phyloP scores from a whole-genome alignment of 352 stramenopile species.

The Phytophthora fragariaefolia region DNA sequence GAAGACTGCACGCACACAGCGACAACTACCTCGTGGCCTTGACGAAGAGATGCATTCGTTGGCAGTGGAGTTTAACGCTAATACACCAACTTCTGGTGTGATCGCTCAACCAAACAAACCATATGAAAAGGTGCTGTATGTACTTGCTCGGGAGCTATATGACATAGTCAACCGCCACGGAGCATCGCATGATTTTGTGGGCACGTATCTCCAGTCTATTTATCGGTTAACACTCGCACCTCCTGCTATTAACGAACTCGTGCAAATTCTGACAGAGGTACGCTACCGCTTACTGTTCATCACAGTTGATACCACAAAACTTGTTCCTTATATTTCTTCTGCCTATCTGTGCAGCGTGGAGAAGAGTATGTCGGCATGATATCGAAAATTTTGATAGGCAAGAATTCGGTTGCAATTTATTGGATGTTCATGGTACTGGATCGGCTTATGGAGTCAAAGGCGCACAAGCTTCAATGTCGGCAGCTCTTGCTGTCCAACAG shows the following conservation, averaged over 20 bases:
- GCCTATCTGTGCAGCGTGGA: slow-evolving; percentile 47
- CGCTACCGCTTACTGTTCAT: background rate
- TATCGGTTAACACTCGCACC: slow-evolving; percentile 72
- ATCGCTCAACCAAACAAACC: slow-evolving; percentile 79
- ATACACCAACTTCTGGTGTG: slow-evolving; percentile 75
- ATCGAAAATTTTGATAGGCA: slow-evolving; percentile 62
- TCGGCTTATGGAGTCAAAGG: slow-evolving; percentile 71
- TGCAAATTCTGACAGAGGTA: slow-evolving; percentile 81
- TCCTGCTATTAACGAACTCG: slow-evolving; percentile 75
- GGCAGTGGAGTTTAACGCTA: slow-evolving; percentile 79
- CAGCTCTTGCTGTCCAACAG: slow-evolving; percentile 72
- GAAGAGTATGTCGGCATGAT: slow-evolving; percentile 80
- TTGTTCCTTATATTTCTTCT: background rate
- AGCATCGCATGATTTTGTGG: slow-evolving; percentile 66
- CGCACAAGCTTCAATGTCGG: slow-evolving; percentile 59
- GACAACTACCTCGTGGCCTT: slow-evolving; percentile 65
- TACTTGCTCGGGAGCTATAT: slow-evolving; percentile 72
- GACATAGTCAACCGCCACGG: slow-evolving; percentile 71
- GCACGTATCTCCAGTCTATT: slow-evolving; percentile 78
- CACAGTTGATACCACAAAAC: background rate
- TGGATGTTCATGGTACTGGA: slow-evolving; percentile 79
- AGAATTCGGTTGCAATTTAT: slow-evolving; percentile 66
- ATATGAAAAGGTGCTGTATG: slow-evolving; percentile 75
- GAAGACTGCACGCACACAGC: slow-evolving; percentile 70
- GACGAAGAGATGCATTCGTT: slow-evolving; percentile 82